Evolutionary conservation across 345 rosid species (phyloP).

Genomic region (Cardamine resedifolia): DNA sequence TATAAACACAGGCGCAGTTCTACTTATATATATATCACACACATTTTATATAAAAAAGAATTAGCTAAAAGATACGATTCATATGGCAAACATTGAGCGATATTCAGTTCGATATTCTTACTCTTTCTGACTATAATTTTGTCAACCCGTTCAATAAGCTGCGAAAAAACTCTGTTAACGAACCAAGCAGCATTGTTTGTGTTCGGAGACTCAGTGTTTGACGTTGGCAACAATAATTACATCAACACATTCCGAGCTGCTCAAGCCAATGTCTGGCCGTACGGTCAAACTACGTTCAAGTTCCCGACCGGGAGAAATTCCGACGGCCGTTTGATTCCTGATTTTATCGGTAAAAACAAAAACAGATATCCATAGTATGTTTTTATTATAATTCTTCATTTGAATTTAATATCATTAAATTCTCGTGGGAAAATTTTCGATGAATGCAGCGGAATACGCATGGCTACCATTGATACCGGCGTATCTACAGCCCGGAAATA

Average conservation of each 20-base stretch:
- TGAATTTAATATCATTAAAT: too few species aligned
- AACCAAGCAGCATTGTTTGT: slow-evolving; percentile 42
- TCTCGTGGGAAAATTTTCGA: too few species aligned
- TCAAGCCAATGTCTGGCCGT: slow-evolving; percentile 44
- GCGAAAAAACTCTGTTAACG: slow-evolving; percentile 11
- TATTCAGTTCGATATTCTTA: slow-evolving; percentile 1
- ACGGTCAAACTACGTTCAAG: slow-evolving; percentile 45
- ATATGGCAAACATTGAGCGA: slow-evolving; percentile 18
- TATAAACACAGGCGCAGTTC: too few species aligned
- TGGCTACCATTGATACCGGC: slow-evolving; percentile 34
- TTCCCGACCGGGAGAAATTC: slow-evolving; percentile 47
- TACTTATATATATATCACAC: too few species aligned
- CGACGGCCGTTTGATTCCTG: slow-evolving; percentile 47
- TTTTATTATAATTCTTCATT: background rate
- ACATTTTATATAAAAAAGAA: background rate
- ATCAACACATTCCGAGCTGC: slow-evolving; percentile 35
- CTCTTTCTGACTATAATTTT: background rate
- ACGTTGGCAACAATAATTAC: slow-evolving; percentile 49
- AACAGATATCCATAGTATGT: background rate
- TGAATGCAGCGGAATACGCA: slow-evolving; percentile 29
- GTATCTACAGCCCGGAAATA: slow-evolving; percentile 25
- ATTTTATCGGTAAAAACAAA: slow-evolving; percentile 43
- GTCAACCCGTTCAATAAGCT: slow-evolving; percentile 6
- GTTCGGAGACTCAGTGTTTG: slow-evolving; percentile 53
- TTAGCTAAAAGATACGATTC: background rate